A percentile compares a stretch with the other conserved stretches of the same genome.
These are phyloP conservation scores for Crithidia mellificae DNA, from an alignment of 208 protist genomes.

Conservation along the genomic window DNA sequence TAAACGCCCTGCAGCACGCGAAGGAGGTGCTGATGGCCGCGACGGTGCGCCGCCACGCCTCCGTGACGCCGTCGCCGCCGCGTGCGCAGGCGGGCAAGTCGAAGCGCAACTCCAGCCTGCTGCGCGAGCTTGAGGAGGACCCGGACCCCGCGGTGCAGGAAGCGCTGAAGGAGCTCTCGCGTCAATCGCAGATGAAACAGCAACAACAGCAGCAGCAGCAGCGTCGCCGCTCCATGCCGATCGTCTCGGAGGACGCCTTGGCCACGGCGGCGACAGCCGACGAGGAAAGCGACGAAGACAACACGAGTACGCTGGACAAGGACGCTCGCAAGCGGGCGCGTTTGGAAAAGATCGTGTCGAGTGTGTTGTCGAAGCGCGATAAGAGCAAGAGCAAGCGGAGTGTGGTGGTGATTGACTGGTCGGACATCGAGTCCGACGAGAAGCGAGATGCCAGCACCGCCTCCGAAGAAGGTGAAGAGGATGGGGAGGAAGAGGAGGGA, in stretches of 20 bases:
- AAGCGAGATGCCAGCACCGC: constrained; percentile 11
- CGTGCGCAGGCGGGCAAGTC: constrained; percentile 13
- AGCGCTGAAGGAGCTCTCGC: constrained; percentile 48
- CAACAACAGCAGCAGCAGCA: constrained; percentile 30
- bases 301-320: constrained; percentile 16
- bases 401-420: constrained; percentile 88
- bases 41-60: constrained; percentile 44
- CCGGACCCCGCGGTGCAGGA: constrained; percentile 56
- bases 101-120: constrained; percentile 34
- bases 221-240: constrained; percentile 47
- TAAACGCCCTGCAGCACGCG: constrained; percentile 69
- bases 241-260: constrained; percentile 44
- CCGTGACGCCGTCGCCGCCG: constrained; percentile 50
- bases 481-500: constrained; percentile 17
- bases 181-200: constrained; percentile 21
- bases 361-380: constrained; percentile 48
- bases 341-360: constrained; percentile 73
- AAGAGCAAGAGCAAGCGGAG: constrained; percentile 77
- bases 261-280: constrained; percentile 16
- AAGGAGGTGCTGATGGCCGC: constrained; percentile 74
- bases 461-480: constrained; percentile 1
- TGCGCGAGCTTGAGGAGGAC: constrained; percentile 54
- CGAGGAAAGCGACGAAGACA: constrained; percentile 25
- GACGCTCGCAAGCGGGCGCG: constrained; percentile 45
- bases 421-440: constrained; percentile 46